These are phyloP conservation scores for Cucurbita pepo DNA, from an alignment of 306 rosid species.

Conservation along the genomic window DNA sequence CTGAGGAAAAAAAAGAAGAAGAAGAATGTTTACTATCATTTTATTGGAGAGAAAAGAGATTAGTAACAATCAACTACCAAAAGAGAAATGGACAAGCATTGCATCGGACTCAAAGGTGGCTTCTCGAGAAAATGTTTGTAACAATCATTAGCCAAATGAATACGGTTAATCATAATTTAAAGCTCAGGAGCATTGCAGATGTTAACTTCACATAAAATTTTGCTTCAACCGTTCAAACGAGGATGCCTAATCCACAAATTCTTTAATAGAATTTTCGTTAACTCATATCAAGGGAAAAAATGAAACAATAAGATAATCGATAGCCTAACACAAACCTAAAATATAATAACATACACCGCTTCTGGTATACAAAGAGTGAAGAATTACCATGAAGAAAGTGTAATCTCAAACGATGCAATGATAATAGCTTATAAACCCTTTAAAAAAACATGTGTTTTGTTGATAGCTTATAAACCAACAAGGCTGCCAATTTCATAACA, in stretches of 20 bases:
- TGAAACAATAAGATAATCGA: neutral
- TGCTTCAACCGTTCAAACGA: neutral
- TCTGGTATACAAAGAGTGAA: neutral
- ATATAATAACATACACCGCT: neutral
- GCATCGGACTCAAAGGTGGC: neutral
- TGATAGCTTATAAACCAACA: neutral
- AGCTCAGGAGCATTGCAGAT: neutral
- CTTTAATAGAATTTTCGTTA: neutral
- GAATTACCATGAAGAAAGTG: neutral
- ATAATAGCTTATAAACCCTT: neutral
- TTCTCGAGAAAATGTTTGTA: neutral
- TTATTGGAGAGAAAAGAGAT: neutral
- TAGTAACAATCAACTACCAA: neutral
- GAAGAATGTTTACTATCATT: neutral
- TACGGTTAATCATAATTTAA: neutral
- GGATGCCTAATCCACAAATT: neutral
- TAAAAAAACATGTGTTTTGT: neutral
- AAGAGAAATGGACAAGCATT: neutral
- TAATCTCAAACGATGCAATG: neutral
- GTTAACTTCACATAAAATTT: neutral
- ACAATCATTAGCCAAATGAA: neutral
- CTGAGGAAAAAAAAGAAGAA: conserved; percentile 14
- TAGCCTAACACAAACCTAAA: neutral
- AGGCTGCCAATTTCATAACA: neutral
- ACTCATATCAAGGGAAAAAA: neutral